These are phyloP conservation scores for Tuber indicum DNA, from an alignment of 495 filamentous ascomycete genomes.

Conservation along the genomic window DNA sequence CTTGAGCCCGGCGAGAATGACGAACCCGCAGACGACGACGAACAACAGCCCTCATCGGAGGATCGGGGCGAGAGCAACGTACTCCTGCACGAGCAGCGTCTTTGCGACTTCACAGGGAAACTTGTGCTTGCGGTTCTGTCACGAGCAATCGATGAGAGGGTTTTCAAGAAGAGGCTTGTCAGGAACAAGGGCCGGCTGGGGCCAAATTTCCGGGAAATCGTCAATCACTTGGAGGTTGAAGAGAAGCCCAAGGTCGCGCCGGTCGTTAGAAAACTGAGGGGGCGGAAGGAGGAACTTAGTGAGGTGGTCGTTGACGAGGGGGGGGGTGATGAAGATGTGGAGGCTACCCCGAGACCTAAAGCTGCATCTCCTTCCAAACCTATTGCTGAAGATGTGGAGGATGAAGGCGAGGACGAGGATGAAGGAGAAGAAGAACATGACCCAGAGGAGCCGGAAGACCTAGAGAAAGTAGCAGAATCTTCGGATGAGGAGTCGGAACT, in stretches of 20 bases:
- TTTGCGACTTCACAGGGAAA: slow-evolving; percentile 78
- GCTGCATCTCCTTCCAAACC: neutral
- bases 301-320: slow-evolving; percentile 44
- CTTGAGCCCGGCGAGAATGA: slow-evolving; percentile 68
- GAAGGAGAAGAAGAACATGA: slow-evolving; percentile 49
- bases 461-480: slow-evolving; percentile 14
- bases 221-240: slow-evolving; percentile 63
- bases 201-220: slow-evolving; percentile 66
- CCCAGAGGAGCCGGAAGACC: slow-evolving; percentile 23
- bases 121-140: slow-evolving; percentile 71
- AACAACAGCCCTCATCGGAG: slow-evolving; percentile 55
- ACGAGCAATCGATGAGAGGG: slow-evolving; percentile 60
- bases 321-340: slow-evolving; percentile 46
- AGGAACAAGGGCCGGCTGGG: slow-evolving; percentile 64
- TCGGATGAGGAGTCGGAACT: slow-evolving; percentile 33
- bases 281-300: slow-evolving; percentile 43
- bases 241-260: slow-evolving; percentile 46
- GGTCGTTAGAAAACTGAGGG: slow-evolving; percentile 50
- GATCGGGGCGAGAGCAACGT: slow-evolving; percentile 48
- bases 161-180: slow-evolving; percentile 57
- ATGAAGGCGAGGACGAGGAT: slow-evolving; percentile 49
- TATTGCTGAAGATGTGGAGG: slow-evolving; percentile 20
- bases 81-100: slow-evolving; percentile 67
- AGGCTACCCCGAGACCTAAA: slow-evolving; percentile 45
- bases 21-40: slow-evolving; percentile 53